Percentiles rank a stretch among this genome's conserved stretches.
These are phyloP conservation scores for sorghum (Sorghum bicolor) DNA, from an alignment of 176 grass and related monocot genomes.

Conservation along the genomic window DNA sequence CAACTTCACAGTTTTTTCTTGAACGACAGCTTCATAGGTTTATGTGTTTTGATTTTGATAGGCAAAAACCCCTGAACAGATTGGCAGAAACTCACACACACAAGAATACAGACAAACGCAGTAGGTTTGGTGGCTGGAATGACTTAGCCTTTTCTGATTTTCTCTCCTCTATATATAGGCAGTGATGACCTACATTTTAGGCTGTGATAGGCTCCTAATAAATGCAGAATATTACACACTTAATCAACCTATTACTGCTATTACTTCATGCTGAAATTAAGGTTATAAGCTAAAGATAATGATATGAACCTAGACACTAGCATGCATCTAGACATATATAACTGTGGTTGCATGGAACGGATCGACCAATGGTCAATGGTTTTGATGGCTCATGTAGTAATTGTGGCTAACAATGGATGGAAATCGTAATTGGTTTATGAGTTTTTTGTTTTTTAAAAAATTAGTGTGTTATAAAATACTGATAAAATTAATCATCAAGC, in stretches of 20 bases:
- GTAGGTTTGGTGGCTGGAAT: background rate
- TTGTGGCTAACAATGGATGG: background rate
- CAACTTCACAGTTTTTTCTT: background rate
- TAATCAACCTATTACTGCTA: background rate
- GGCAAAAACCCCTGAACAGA: background rate
- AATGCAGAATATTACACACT: background rate
- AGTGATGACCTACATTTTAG: background rate
- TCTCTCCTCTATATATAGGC: background rate
- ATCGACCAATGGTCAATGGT: background rate
- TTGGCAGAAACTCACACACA: background rate
- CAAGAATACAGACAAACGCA: background rate
- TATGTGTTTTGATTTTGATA: background rate
- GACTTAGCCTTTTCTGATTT: background rate
- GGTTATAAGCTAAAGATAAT: background rate
- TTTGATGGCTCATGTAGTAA: background rate
- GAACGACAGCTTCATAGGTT: background rate
- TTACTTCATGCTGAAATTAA: background rate
- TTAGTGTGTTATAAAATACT: background rate
- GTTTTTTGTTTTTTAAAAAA: background rate
- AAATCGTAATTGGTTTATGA: background rate
- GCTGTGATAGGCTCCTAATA: background rate
- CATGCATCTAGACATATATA: background rate
- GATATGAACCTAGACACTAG: background rate
- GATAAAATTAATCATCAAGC: background rate
- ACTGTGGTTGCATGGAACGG: background rate